A percentile compares a stretch with the other conserved stretches of the same genome.
These are phyloP conservation scores for Martensiomyces pterosporus DNA, from an alignment of 192 early-diverging fungal species.

Conservation along the genomic window DNA sequence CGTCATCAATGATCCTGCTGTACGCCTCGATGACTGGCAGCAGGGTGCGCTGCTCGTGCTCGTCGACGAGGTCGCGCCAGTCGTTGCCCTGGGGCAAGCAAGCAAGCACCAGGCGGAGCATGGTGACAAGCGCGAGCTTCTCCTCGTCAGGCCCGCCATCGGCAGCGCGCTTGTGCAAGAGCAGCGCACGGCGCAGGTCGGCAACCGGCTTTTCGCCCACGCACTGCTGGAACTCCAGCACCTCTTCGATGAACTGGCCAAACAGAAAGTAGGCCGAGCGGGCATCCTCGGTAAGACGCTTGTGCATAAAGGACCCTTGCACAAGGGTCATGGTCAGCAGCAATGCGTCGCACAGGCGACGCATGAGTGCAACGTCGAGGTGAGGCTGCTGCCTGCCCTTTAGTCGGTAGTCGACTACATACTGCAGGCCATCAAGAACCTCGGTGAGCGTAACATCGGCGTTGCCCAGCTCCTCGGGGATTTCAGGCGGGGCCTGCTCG, in stretches of 20 bases:
- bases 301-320: conserved; percentile 60
- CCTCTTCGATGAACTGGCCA: conserved; percentile 93
- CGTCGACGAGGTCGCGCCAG: conserved; percentile 88
- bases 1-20: conserved; percentile 43
- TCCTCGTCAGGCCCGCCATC: conserved; percentile 69
- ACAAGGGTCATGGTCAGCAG: conserved; percentile 70
- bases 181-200: conserved; percentile 72
- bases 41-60: conserved; percentile 70
- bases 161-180: conserved; percentile 61
- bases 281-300: conserved; percentile 66
- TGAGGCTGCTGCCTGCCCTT: conserved; percentile 77
- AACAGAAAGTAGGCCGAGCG: conserved; percentile 86
- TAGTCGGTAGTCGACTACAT: conserved; percentile 92
- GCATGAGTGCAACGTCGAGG: conserved; percentile 81
- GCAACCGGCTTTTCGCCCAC: conserved; percentile 73
- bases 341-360: conserved; percentile 78
- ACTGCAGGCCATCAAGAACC: conserved; percentile 83
- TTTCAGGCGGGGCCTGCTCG: too few relatives aligned
- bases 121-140: conserved; percentile 69
- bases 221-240: conserved; percentile 82
- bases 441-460: conserved; percentile 52
- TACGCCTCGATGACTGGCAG: conserved; percentile 69
- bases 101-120: conserved; percentile 71
- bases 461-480: not conserved
- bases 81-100: conserved; percentile 77